Conservation (phyloP, 768 basidiomycete genomes). For the Rubroboletus pulcherrimus region DNA sequence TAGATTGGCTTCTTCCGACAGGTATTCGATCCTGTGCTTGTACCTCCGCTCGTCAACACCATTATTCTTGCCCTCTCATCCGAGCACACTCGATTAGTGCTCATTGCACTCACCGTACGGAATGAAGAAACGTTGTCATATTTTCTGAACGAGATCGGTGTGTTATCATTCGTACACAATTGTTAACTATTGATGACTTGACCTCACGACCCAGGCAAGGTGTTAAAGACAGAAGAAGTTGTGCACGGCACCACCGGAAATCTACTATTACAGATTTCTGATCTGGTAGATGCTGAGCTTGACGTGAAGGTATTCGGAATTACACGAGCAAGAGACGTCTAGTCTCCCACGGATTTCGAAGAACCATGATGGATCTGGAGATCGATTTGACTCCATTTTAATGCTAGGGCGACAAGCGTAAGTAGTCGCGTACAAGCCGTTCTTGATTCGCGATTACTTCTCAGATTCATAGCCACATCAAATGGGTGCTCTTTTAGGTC, state of each 20-base stretch:
- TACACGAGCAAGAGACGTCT: conserved; percentile 14
- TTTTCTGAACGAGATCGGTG: conserved; percentile 41
- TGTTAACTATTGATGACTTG: neutral
- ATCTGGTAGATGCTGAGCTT: conserved; percentile 33
- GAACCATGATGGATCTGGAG: conserved; percentile 15
- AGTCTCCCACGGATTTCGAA: conserved; percentile 3
- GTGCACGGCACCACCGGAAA: conserved; percentile 3
- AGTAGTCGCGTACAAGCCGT: neutral
- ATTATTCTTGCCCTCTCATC: conserved; percentile 34
- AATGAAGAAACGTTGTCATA: conserved; percentile 48
- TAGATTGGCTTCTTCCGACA: conserved; percentile 25
- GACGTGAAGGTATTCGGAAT: conserved; percentile 47
- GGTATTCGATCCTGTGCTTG: conserved; percentile 66
- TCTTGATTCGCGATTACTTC: conserved; percentile 9
- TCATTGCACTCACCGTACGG: conserved; percentile 46
- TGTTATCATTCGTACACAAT: neutral
- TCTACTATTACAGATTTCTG: conserved; percentile 26
- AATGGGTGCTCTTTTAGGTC: conserved; percentile 1
- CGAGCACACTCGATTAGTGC: conserved; percentile 13
- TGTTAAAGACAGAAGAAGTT: conserved; percentile 30
- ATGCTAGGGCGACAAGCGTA: neutral
- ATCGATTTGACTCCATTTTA: conserved; percentile 7
- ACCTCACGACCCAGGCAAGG: conserved; percentile 13
- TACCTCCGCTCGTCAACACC: conserved; percentile 52
- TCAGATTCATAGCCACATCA: conserved; percentile 8